Percentiles rank a stretch among this genome's conserved stretches.
phyloP scores from a whole-genome alignment of 2,329 filamentous ascomycete genomes.

The Aspergillus pseudoviridinutans region DNA sequence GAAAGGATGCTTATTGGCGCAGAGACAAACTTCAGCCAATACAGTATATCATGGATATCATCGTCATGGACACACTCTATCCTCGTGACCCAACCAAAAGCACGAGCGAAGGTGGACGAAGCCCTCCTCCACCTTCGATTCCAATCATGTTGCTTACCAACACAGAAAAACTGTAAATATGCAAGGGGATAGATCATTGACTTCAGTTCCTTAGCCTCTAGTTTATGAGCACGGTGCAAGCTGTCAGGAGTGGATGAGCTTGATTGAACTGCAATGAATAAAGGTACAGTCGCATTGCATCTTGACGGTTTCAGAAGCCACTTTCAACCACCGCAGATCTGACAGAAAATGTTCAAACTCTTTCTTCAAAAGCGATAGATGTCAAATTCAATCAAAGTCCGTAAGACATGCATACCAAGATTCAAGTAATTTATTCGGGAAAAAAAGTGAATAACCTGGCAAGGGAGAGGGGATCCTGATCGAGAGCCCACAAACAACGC shows the following conservation, averaged over 20 bases:
- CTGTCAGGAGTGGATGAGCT: conserved; percentile 14
- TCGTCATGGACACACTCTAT: background rate
- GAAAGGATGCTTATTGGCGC: background rate
- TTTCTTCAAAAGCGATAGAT: background rate
- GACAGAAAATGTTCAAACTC: background rate
- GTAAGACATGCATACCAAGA: background rate
- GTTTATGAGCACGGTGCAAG: conserved; percentile 6
- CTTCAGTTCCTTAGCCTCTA: background rate
- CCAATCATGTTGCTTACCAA: background rate
- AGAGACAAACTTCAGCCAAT: background rate
- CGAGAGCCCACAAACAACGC: background rate
- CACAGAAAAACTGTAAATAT: background rate
- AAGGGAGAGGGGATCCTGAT: background rate
- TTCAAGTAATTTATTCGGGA: background rate
- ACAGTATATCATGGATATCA: background rate
- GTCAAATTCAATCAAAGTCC: background rate
- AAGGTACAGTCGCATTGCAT: no score
- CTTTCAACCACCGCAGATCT: background rate
- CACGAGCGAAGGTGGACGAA: conserved; percentile 8
- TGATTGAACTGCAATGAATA: conserved; percentile 14
- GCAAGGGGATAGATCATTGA: conserved; percentile 11
- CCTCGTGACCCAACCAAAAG: conserved; percentile 6
- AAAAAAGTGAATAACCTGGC: background rate
- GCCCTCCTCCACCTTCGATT: background rate
- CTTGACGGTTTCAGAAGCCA: no score